Evolutionary conservation across 345 rosid species (phyloP), one percentile per base, ranked within the genome.

Genomic region (Moricandia moricandioides): DNA sequence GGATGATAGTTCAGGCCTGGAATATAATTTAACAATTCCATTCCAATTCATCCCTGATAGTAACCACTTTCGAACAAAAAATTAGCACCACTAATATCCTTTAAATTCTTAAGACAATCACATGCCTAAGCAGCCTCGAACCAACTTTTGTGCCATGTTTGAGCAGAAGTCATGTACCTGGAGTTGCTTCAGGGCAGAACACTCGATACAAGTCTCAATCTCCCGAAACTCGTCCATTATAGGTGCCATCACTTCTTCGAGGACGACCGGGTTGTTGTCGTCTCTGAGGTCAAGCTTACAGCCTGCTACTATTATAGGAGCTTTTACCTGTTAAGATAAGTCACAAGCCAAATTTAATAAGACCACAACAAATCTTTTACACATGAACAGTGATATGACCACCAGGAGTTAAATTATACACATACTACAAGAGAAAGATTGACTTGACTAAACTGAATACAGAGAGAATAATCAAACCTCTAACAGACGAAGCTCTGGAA

Each of bases 141-240:
- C 39, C 14, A 62, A 17, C 47, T 66, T 57, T 13, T 57, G 14
- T 39, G 31, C 16, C 26, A 13, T 8, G 31, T 14, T 40, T 9
- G 17, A 69, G 57, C 66, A 75, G 70, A 77, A 78, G 40, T 24
- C 26, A 77, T 61, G 24, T 55, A 93, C 97, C 97, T 91, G 97
- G 82, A 94, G 91, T 62, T 83, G 96, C 63, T 83, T 90, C 45
- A 69, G 73, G 27, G 98, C 93, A 14, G 98, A 94, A 74, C 97
- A 91, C 81, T 91, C 97, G 2, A 94, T 94, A 73, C 97, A 94
- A 49, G 97, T 94, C 85, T 94, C 97, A 65, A 94, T 91, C 86
- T 94, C 97, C 79, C 97, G 88, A 73, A 90, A 94, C 80, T 89
- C 91, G 82, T 94, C 93, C 98, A 94, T 94, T 78, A 94, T 90